Conservation (phyloP, 352 stramenopile genomes). For the Phytopythium mirpurense region DNA sequence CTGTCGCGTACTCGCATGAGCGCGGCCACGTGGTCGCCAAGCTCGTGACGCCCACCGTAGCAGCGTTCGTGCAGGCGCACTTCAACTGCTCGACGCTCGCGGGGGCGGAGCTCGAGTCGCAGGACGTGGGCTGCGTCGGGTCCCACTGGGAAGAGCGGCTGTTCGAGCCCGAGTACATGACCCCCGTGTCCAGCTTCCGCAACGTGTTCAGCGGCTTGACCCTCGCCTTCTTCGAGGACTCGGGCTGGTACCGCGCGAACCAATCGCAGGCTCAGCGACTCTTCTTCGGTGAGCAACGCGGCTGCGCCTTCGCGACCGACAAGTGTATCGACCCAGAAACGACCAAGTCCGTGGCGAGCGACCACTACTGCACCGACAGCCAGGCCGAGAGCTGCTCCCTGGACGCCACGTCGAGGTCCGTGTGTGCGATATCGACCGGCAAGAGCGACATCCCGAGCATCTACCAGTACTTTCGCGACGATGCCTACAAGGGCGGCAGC, state of each 20-base stretch:
- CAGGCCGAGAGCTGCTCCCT: constrained; percentile 66
- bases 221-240: constrained; percentile 80
- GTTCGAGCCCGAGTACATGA: constrained; percentile 84
- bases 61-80: constrained; percentile 50
- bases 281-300: constrained; percentile 59
- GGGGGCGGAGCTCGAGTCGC: constrained; percentile 75
- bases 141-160: constrained; percentile 84
- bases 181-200: constrained; percentile 62
- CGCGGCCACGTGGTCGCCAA: constrained; percentile 52
- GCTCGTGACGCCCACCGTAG: constrained; percentile 62
- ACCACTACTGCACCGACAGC: constrained; percentile 68
- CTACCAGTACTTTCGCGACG: constrained; percentile 59
- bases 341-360: constrained; percentile 25
- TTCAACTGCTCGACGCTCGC: constrained; percentile 56
- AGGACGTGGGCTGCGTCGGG: constrained; percentile 65
- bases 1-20: constrained; percentile 51
- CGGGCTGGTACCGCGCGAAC: constrained; percentile 76
- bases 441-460: constrained; percentile 29
- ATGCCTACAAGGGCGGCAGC: constrained; percentile 41
- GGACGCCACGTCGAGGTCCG: constrained; percentile 56
- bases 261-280: constrained; percentile 38
- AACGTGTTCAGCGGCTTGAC: constrained; percentile 71
- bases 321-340: constrained; percentile 64
- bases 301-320: constrained; percentile 57
- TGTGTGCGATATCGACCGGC: constrained; percentile 49